A percentile compares a stretch with the other conserved stretches of the same genome.
These are phyloP conservation scores for Rhizoclosmatium globosum DNA, from an alignment of 192 early-diverging fungal species.

Conservation along the genomic window DNA sequence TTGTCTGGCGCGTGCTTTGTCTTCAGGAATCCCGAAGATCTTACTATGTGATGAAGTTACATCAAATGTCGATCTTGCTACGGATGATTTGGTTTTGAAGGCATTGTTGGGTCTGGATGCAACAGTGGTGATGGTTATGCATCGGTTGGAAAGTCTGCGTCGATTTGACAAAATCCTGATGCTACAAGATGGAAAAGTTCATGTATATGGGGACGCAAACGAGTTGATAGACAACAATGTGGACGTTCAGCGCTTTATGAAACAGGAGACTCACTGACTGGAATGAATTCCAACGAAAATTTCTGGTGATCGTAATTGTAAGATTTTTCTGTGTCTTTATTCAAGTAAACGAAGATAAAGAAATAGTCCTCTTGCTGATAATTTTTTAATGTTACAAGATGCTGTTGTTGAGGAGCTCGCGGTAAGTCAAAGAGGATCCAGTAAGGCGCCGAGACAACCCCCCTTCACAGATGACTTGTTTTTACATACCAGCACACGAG, in stretches of 20 bases:
- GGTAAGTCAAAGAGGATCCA: no score
- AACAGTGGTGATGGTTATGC: constrained; percentile 28
- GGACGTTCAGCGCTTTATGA: constrained; percentile 22
- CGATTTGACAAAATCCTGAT: constrained; percentile 31
- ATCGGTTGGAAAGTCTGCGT: constrained; percentile 25
- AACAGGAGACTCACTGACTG: background rate
- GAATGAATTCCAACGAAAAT: no score
- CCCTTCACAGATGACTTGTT: no score
- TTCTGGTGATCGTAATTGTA: no score
- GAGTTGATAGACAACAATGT: constrained; percentile 17
- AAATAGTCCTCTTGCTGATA: no score
- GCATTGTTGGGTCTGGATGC: constrained; percentile 8
- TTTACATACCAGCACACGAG: no score
- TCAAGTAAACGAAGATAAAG: no score
- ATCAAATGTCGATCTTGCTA: constrained; percentile 57
- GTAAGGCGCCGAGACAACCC: no score
- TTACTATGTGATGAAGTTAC: constrained; percentile 55
- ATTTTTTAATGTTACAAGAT: no score
- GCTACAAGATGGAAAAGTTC: constrained; percentile 10
- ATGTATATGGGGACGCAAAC: constrained; percentile 23
- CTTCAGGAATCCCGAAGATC: constrained; percentile 39
- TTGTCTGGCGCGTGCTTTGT: constrained; percentile 72
- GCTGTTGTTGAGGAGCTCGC: no score
- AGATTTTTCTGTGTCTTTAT: no score
- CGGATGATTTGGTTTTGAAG: constrained; percentile 36